These are phyloP conservation scores for Musa itinerans DNA, from an alignment of 176 grass and related monocot species.

Conservation along the genomic window DNA sequence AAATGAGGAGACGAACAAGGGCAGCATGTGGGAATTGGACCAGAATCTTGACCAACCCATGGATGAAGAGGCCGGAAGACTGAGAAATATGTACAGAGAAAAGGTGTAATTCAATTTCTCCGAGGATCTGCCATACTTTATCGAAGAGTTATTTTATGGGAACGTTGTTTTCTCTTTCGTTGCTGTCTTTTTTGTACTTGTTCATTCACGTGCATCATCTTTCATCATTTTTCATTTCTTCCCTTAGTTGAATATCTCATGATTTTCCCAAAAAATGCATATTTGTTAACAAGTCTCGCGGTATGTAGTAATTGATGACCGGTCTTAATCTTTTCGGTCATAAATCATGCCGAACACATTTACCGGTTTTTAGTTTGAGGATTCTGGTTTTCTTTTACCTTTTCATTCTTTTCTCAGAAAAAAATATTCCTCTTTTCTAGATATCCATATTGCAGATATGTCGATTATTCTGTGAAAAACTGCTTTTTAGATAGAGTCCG, in stretches of 20 bases:
- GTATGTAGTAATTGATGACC: not conserved
- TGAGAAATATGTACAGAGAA: constrained; percentile 96
- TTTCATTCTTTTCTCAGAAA: not conserved
- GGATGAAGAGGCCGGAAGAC: constrained; percentile 80
- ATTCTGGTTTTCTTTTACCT: too few relatives aligned
- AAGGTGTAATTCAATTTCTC: constrained; percentile 42
- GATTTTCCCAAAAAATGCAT: not conserved
- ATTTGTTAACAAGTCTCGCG: not conserved
- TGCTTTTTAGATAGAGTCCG: too few relatives aligned
- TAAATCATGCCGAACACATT: not conserved
- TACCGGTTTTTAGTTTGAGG: not conserved
- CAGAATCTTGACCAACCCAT: constrained; percentile 97
- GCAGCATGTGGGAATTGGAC: constrained; percentile 94
- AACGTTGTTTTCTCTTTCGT: not conserved
- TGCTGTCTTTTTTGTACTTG: not conserved
- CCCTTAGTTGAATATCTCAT: not conserved
- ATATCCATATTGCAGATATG: too few relatives aligned
- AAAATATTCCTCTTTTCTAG: too few relatives aligned
- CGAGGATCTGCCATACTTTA: not conserved
- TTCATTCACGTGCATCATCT: not conserved
- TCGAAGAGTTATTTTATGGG: not conserved
- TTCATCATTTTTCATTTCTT: not conserved
- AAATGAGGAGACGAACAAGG: constrained; percentile 57
- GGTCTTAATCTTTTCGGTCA: not conserved
- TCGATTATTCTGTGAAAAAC: too few relatives aligned